Conservation (phyloP, 768 basidiomycete species). For the Trametes gibbosa region DNA sequence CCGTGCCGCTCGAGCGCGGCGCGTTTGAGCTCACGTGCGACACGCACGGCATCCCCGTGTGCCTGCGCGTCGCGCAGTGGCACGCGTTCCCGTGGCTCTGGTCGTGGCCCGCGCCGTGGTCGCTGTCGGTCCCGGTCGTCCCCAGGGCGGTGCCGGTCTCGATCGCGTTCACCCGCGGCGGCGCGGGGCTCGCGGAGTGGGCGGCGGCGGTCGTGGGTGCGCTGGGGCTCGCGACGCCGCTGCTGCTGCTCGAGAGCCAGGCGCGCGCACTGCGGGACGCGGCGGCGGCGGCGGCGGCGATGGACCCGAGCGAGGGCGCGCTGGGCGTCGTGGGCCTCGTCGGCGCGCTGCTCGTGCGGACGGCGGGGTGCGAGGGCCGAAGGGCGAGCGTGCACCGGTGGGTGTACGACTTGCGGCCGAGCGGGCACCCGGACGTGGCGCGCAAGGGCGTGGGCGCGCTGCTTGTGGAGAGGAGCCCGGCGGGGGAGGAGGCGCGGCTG, state of each 20-base stretch:
- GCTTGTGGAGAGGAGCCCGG: slow-evolving; percentile 54
- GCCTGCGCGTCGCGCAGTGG: slow-evolving; percentile 50
- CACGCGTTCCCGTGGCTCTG: slow-evolving; percentile 45
- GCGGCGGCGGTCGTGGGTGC: slow-evolving; percentile 9
- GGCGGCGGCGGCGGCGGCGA: background rate
- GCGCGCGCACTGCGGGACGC: slow-evolving; percentile 5
- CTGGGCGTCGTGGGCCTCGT: slow-evolving; percentile 1
- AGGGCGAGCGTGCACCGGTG: slow-evolving; percentile 24
- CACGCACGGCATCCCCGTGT: slow-evolving; percentile 60
- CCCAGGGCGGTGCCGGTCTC: slow-evolving; percentile 28
- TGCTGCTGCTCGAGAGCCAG: background rate
- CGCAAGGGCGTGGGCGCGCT: slow-evolving; percentile 42
- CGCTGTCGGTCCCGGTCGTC: slow-evolving; percentile 16
- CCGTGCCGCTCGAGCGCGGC: slow-evolving; percentile 44
- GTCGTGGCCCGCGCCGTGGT: slow-evolving; percentile 34
- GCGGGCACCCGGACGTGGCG: slow-evolving; percentile 37
- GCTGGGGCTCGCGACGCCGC: slow-evolving; percentile 9
- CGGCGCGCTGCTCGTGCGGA: no score
- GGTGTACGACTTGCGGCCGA: slow-evolving; percentile 34
- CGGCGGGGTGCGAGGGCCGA: background rate
- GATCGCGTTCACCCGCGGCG: background rate
- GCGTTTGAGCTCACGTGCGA: slow-evolving; percentile 57
- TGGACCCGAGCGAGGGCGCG: background rate
- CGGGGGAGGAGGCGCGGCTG: slow-evolving; percentile 69
- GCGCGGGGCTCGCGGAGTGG: slow-evolving; percentile 11